Evolutionary conservation across 2,329 filamentous ascomycete species (phyloP).

Genomic region (Juglanconis oblonga): DNA sequence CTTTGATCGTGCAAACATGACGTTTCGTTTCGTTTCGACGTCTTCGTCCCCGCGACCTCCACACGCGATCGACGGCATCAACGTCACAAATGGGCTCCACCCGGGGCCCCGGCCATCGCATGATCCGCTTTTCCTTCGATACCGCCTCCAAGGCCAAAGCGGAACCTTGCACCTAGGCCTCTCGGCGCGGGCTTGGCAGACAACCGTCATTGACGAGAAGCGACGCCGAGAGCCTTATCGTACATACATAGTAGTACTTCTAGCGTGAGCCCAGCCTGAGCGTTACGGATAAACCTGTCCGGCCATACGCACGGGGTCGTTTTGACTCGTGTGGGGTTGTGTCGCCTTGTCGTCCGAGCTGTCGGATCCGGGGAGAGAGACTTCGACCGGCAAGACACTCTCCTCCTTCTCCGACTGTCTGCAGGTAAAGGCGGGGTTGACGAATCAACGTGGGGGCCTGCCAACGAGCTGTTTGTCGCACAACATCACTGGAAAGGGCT

Average conservation of each 20-base stretch:
- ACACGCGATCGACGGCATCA: constrained; percentile 13
- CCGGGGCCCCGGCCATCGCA: constrained; percentile 5
- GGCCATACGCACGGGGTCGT: background rate
- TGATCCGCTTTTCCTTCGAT: background rate
- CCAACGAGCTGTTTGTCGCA: background rate
- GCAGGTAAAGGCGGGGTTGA: background rate
- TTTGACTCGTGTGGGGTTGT: background rate
- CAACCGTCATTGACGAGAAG: constrained; percentile 3
- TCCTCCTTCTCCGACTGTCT: background rate
- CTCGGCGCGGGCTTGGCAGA: constrained; percentile 17
- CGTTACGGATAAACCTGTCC: background rate
- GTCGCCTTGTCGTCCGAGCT: background rate
- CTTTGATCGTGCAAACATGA: background rate
- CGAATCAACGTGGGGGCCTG: constrained; percentile 8
- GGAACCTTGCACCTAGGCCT: background rate
- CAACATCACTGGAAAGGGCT: background rate
- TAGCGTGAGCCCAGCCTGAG: constrained; percentile 2
- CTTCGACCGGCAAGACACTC: background rate
- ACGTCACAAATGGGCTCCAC: constrained; percentile 16
- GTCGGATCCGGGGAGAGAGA: background rate
- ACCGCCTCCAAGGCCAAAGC: background rate
- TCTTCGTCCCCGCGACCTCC: constrained; percentile 11
- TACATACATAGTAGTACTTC: background rate
- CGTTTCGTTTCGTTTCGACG: background rate
- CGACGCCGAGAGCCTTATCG: background rate